phyloP scores from a whole-genome alignment of 2,329 filamentous ascomycete species.

The Cercospora nicotianae region DNA sequence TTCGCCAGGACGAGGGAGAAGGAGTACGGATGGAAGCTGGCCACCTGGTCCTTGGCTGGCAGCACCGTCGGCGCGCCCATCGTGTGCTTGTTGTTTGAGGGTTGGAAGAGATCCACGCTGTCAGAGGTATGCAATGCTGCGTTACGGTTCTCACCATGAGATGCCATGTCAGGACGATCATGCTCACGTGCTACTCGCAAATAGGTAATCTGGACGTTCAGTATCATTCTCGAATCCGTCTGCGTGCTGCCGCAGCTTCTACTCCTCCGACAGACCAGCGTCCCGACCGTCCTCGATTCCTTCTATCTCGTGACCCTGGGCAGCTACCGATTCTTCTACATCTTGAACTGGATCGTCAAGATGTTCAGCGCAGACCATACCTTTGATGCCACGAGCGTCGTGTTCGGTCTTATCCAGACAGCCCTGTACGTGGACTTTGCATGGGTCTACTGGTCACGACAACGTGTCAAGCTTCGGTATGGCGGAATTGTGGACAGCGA shows the following conservation, averaged over 20 bases:
- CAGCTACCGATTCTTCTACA: slow-evolving; percentile 83
- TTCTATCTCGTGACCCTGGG: slow-evolving; percentile 89
- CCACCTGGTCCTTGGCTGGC: slow-evolving; percentile 65
- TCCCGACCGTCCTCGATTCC: slow-evolving; percentile 95
- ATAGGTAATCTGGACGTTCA: slow-evolving; percentile 83
- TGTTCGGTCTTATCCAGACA: slow-evolving; percentile 88
- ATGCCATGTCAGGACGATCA: neutral
- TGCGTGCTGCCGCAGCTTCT: slow-evolving; percentile 89
- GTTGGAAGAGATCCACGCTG: slow-evolving; percentile 28
- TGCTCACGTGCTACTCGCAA: slow-evolving; percentile 1
- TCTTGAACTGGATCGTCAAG: slow-evolving; percentile 79
- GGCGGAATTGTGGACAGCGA: slow-evolving; percentile 89
- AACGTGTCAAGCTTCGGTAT: slow-evolving; percentile 87
- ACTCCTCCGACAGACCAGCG: slow-evolving; percentile 87
- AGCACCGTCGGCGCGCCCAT: slow-evolving; percentile 70
- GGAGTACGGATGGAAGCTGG: slow-evolving; percentile 92
- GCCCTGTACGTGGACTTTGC: slow-evolving; percentile 90
- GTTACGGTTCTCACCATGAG: neutral
- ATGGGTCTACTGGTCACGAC: slow-evolving; percentile 93
- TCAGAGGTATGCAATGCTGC: slow-evolving; percentile 26
- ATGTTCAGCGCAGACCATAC: slow-evolving; percentile 56
- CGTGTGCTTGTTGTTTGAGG: slow-evolving; percentile 66
- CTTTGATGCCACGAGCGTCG: slow-evolving; percentile 66
- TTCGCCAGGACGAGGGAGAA: slow-evolving; percentile 85
- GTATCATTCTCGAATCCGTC: slow-evolving; percentile 85